Evolutionary conservation across 768 basidiomycete species (phyloP).

Genomic region (Asterophora lycoperdoides): DNA sequence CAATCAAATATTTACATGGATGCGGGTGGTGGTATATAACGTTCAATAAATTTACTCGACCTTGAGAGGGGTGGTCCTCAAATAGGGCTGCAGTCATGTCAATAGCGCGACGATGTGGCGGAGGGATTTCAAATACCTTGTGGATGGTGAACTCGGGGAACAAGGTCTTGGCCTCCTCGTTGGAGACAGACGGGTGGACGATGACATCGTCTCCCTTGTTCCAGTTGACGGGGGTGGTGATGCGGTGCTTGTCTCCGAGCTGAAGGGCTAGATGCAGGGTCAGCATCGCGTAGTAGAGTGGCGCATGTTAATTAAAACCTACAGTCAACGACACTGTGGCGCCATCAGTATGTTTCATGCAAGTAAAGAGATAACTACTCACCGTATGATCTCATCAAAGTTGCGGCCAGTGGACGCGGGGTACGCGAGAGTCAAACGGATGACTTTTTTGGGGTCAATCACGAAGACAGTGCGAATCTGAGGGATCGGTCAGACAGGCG

Average conservation of each 20-base stretch:
- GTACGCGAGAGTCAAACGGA: constrained; percentile 86
- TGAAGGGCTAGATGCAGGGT: constrained; percentile 61
- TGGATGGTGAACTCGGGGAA: constrained; percentile 83
- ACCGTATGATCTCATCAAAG: constrained; percentile 64
- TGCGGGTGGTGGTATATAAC: background rate
- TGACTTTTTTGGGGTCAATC: constrained; percentile 94
- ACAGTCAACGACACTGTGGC: constrained; percentile 70
- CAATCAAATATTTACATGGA: too few relatives aligned
- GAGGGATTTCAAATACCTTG: constrained; percentile 45
- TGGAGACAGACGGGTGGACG: constrained; percentile 77
- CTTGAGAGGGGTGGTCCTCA: constrained; percentile 71
- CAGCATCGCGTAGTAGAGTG: constrained; percentile 36
- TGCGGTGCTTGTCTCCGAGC: constrained; percentile 77
- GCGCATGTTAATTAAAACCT: constrained; percentile 17
- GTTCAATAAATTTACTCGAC: constrained; percentile 22
- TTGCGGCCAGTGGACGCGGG: constrained; percentile 96
- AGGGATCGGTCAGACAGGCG: background rate
- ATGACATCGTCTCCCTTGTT: constrained; percentile 91
- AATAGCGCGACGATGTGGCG: constrained; percentile 1
- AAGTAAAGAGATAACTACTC: constrained; percentile 17
- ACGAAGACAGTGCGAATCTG: constrained; percentile 95
- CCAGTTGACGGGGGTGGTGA: constrained; percentile 96
- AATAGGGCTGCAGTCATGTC: constrained; percentile 60
- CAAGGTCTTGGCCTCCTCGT: constrained; percentile 86
- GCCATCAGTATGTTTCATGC: background rate